phyloP scores from a whole-genome alignment of 768 basidiomycete genomes.

The Lactifluus hygrophoroides region DNA sequence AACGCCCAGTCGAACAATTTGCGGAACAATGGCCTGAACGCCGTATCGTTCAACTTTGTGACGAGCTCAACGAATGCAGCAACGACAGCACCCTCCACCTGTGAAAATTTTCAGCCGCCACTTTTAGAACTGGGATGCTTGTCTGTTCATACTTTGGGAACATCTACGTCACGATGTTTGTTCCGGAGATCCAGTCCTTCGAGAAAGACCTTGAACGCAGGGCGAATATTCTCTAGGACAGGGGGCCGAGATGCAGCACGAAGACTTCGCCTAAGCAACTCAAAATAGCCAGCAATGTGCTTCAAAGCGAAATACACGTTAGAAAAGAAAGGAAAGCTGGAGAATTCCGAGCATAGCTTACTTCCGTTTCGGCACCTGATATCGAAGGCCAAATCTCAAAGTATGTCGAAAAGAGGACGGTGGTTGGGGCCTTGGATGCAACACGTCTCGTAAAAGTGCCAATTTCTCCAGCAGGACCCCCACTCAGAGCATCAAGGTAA shows the following conservation, averaged over 20 bases:
- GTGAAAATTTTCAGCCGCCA: background rate
- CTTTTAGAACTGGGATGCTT: background rate
- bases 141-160: slow-evolving; percentile 24
- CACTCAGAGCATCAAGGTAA: slow-evolving; percentile 39
- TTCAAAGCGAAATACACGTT: background rate
- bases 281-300: slow-evolving; percentile 15
- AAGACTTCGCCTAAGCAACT: slow-evolving; percentile 16
- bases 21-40: slow-evolving; percentile 88
- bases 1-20: slow-evolving; percentile 95
- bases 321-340: background rate
- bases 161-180: background rate
- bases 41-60: slow-evolving; percentile 84
- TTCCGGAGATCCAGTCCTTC: slow-evolving; percentile 19
- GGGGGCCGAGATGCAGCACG: slow-evolving; percentile 8
- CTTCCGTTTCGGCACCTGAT: slow-evolving; percentile 27
- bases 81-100: slow-evolving; percentile 51
- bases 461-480: slow-evolving; percentile 27
- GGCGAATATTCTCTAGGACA: slow-evolving; percentile 15
- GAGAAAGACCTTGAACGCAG: slow-evolving; percentile 17
- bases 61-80: slow-evolving; percentile 82
- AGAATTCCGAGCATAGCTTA: background rate
- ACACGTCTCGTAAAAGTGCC: slow-evolving; percentile 49
- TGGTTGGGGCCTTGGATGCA: slow-evolving; percentile 61
- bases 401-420: slow-evolving; percentile 58
- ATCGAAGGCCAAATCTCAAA: slow-evolving; percentile 46